Conservation (phyloP, 495 filamentous ascomycete genomes). For the Penicillium turbatum region DNA sequence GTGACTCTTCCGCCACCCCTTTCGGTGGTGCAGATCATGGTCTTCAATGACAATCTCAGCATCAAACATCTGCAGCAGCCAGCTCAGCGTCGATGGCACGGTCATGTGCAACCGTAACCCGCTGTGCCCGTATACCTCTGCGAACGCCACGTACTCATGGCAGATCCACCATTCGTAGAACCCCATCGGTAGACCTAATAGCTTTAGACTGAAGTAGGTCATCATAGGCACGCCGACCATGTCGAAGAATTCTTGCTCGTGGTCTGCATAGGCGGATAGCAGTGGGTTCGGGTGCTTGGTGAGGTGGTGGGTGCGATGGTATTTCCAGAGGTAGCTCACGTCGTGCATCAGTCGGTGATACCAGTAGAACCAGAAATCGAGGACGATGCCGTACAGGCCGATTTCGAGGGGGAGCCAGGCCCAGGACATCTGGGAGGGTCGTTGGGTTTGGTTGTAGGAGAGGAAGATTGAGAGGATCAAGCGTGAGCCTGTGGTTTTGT, state of each 20-base stretch:
- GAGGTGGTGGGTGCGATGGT: conserved; percentile 42
- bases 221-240: conserved; percentile 39
- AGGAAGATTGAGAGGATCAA: conserved; percentile 25
- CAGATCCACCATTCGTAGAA: conserved; percentile 47
- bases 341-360: conserved; percentile 44
- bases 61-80: conserved; percentile 32
- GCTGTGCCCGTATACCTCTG: conserved; percentile 40
- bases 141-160: conserved; percentile 39
- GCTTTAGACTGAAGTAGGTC: conserved; percentile 30
- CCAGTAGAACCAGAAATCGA: conserved; percentile 47
- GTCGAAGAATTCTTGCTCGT: conserved; percentile 44
- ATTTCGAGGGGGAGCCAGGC: conserved; percentile 36
- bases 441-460: conserved; percentile 20
- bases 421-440: conserved; percentile 46
- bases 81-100: conserved; percentile 33
- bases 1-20: conserved; percentile 42
- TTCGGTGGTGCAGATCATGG: conserved; percentile 43
- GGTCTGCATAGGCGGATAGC: conserved; percentile 41
- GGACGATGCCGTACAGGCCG: conserved; percentile 39
- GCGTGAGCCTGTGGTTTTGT: conserved; percentile 33
- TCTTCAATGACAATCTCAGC: conserved; percentile 43
- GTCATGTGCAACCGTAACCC: conserved; percentile 36
- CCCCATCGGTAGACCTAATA: conserved; percentile 36
- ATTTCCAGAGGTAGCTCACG: conserved; percentile 38
- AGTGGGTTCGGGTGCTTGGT: conserved; percentile 44